Conservation (phyloP, 768 basidiomycete species). For the Jaapia argillacea region DNA sequence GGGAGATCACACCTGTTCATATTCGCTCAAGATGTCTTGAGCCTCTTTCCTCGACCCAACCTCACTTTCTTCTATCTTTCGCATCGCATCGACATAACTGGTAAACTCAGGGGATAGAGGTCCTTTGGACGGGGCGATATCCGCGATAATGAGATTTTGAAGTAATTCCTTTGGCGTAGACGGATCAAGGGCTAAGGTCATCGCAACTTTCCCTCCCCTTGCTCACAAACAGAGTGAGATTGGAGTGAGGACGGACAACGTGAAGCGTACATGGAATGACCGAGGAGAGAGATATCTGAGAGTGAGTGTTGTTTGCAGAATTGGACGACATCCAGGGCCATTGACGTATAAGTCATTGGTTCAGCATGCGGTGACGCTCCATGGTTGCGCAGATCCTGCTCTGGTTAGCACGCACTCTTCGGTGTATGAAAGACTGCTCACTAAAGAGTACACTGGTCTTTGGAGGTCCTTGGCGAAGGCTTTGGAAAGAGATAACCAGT, state of each 20-base stretch:
- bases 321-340: constrained; percentile 70
- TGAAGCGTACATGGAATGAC: constrained; percentile 76
- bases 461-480: constrained; percentile 55
- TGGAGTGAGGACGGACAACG: neutral
- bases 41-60: constrained; percentile 63
- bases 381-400: constrained; percentile 86
- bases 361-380: constrained; percentile 68
- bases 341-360: constrained; percentile 66
- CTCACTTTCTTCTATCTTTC: constrained; percentile 48
- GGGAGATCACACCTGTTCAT: constrained; percentile 41
- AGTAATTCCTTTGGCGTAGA: constrained; percentile 32
- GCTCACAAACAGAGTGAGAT: constrained; percentile 2
- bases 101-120: constrained; percentile 53
- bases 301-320: constrained; percentile 50
- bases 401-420: neutral
- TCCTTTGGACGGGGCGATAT: constrained; percentile 67
- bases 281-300: constrained; percentile 61
- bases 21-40: constrained; percentile 46
- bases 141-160: constrained; percentile 59
- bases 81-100: constrained; percentile 64
- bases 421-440: constrained; percentile 17
- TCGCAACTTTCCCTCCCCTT: constrained; percentile 84
- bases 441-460: constrained; percentile 67
- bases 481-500: constrained; percentile 79
- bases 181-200: constrained; percentile 52